phyloP scores from a whole-genome alignment of 345 rosid species.

The Camelina hispida region DNA sequence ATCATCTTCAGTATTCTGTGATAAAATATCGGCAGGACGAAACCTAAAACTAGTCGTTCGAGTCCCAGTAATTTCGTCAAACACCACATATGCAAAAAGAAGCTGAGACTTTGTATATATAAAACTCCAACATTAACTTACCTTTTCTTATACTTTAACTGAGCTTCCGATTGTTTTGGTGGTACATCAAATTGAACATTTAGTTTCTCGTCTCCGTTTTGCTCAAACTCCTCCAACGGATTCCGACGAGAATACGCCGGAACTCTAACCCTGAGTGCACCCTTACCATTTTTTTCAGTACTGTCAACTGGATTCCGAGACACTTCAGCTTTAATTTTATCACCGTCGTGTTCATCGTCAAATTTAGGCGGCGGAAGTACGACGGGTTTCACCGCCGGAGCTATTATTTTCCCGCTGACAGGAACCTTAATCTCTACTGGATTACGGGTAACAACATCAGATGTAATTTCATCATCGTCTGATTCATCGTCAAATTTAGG shows the following conservation, averaged over 20 bases:
- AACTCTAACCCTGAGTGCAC: slow-evolving; percentile 39
- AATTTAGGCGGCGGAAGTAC: slow-evolving; percentile 24
- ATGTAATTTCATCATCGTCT: neutral
- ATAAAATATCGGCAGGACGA: slow-evolving; percentile 53
- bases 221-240: slow-evolving; percentile 26
- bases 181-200: slow-evolving; percentile 32
- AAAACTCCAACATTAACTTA: neutral
- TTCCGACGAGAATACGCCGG: slow-evolving; percentile 37
- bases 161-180: slow-evolving; percentile 39
- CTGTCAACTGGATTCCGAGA: neutral
- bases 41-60: slow-evolving; percentile 58
- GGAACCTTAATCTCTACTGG: slow-evolving; percentile 5
- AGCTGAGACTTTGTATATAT: slow-evolving; percentile 7
- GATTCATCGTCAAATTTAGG: slow-evolving; percentile 32
- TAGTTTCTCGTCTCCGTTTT: slow-evolving; percentile 1
- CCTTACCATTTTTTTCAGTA: slow-evolving; percentile 5
- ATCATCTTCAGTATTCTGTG: slow-evolving; percentile 60
- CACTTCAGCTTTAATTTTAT: neutral
- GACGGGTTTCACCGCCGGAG: slow-evolving; percentile 52
- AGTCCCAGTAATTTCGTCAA: slow-evolving; percentile 31
- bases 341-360: slow-evolving; percentile 27
- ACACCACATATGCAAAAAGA: slow-evolving; percentile 12
- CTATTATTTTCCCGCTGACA: slow-evolving; percentile 52
- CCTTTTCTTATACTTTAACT: slow-evolving; percentile 46
- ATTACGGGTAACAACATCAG: neutral